Conservation (phyloP, 2,329 filamentous ascomycete species). For the Hymenoscyphus infarciens region DNA sequence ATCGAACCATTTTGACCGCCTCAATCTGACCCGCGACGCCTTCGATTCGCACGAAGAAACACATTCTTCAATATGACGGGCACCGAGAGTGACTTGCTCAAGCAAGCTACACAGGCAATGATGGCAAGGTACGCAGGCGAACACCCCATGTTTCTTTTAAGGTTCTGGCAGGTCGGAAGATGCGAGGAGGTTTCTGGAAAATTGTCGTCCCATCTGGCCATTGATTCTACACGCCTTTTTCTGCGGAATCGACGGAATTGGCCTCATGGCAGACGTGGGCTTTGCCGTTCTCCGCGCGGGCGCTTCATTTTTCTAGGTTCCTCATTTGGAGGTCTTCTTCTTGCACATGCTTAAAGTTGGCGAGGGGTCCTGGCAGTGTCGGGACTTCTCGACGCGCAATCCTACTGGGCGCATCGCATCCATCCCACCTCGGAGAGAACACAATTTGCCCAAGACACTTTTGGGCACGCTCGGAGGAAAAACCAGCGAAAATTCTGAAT, state of each 20-base stretch:
- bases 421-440: slow-evolving; percentile 2
- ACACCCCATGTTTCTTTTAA: slow-evolving; percentile 16
- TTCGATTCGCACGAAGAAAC: not conserved
- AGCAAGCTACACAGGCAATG: slow-evolving; percentile 37
- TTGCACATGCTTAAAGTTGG: slow-evolving; percentile 23
- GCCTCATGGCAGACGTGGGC: not conserved
- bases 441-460: slow-evolving; percentile 16
- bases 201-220: slow-evolving; percentile 3
- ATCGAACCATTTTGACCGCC: slow-evolving; percentile 6
- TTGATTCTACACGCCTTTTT: not conserved
- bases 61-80: slow-evolving; percentile 28
- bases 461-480: slow-evolving; percentile 13
- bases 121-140: slow-evolving; percentile 35
- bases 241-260: not conserved
- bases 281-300: not conserved
- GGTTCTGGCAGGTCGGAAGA: slow-evolving; percentile 5
- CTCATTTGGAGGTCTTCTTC: slow-evolving; percentile 9
- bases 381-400: slow-evolving; percentile 32
- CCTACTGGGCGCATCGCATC: slow-evolving; percentile 4
- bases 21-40: not conserved
- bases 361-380: slow-evolving; percentile 28
- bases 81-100: slow-evolving; percentile 35
- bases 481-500: slow-evolving; percentile 19
- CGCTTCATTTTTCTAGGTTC: slow-evolving; percentile 3
- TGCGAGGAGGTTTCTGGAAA: not conserved